Base-by-base conservation (phyloP, 306 rosid species). In the Calophaca sinica region DNA sequence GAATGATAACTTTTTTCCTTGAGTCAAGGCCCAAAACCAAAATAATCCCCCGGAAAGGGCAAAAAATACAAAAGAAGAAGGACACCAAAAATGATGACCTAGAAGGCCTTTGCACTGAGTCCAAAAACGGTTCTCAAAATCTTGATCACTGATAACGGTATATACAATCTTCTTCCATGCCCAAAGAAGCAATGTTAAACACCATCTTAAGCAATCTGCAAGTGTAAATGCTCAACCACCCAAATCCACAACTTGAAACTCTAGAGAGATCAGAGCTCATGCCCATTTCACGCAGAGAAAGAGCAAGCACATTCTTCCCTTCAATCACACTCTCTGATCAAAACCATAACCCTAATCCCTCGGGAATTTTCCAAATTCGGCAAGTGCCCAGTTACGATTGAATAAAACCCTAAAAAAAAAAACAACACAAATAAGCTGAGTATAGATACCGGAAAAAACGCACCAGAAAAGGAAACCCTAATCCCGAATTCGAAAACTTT, bases 141-240 rank as follows among this genome's bases (percentile, higher is more conserved):
- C 81, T 61, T 38, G 79, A 89, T 84, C 94, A 77, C 85, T 82
- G 46, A 42, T 66, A 78, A 75, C 79, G 62, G 51, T 84, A 85
- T 44, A 86, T 31, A 68, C 92, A 91, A 84, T 88, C 91, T 83
- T 88, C 86, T 88, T 89, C 98, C 93, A 88, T 88, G 86, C 83
- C 80, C 81, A 81, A 7, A 75, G 51, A 78, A 72, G 32, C 67
- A 64, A 52, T 14, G 79, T 63, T 58, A 72, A 74, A 67, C 78
- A 85, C 78, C 82, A 87, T 78, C 81, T 77, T 79, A 86, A 60
- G 83, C 87, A 78, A 81, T 81, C 82, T 68, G 80, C 77, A 61
- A 89, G 82, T 78, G 71, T 73, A 82, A 83, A 73, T 84, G 80
- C 81, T 68, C 87, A 82, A 82, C 7, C 77, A 39, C 50, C 81